Evolutionary conservation across 768 basidiomycete genomes (phyloP), one percentile per base, ranked within the genome.

Genomic region (Dendrothele bispora): DNA sequence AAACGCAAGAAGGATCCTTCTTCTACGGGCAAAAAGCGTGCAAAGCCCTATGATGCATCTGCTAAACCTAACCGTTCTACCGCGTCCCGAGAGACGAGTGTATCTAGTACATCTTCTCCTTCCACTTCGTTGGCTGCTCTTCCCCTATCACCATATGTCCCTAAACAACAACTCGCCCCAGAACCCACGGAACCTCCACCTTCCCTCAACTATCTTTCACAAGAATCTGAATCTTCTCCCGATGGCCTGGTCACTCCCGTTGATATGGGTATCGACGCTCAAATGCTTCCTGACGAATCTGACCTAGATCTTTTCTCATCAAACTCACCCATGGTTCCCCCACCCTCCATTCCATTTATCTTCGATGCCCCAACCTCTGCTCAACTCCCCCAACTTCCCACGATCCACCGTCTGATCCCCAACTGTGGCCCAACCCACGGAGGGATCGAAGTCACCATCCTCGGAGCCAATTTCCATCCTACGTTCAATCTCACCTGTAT

Each of bases 401-500:
- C 77, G 38, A 93, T 94, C 48, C 89, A 91, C 58, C 83, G 90
- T 5, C 79, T 94, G 32, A 91, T 94, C 54, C 91, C 91, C 2
- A 80, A 83, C 45, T 75, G 79, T 50, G 91, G 94, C 11, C 92
- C 93, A 8, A 93, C 90, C 18, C 82, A 86, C 50, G 95, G 95
- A 26, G 95, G 95, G 2, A 93, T 91, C 55, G 93, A 97, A 67
- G 88, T 99, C 27, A 98, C 95, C 2, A 72, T 99, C 15, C 79
- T 97, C 6, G 97, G 97, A 7, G 83, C 88, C 43, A 91, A 94
- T 63, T 98, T 99, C 68, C 83, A 88, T 59, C 77, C 85, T 0
- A 76, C 80, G 35, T 64, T 86, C 44, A 80, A 82, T 53, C 70
- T 91, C 22, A 82, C 81, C 44, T 90, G 91, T 55, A 71, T 92